Evolutionary conservation across 495 filamentous ascomycete species (phyloP).

Genomic region (Cercophora newfieldiana): DNA sequence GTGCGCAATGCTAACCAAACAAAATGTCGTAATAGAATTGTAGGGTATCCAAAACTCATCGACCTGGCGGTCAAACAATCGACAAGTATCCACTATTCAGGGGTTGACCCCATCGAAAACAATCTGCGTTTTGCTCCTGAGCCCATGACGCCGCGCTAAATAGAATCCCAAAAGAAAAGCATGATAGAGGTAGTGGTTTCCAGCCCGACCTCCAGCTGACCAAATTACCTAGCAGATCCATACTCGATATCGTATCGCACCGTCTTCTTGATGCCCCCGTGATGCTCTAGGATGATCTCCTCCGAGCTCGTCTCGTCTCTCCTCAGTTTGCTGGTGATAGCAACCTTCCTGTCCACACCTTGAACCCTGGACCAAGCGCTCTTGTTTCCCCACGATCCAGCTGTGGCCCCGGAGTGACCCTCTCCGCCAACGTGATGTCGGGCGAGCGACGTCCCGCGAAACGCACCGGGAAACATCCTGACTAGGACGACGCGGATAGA

Average conservation of each 20-base stretch:
- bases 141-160: neutral
- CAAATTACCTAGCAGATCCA: slow-evolving; percentile 1
- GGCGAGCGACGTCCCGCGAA: slow-evolving; percentile 5
- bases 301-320: slow-evolving; percentile 11
- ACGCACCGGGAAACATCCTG: slow-evolving; percentile 18
- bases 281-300: slow-evolving; percentile 13
- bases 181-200: neutral
- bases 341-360: neutral
- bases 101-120: neutral
- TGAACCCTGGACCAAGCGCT: slow-evolving; percentile 12
- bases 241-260: slow-evolving; percentile 20
- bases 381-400: slow-evolving; percentile 5
- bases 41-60: neutral
- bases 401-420: neutral
- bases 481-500: slow-evolving; percentile 27
- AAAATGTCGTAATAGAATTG: neutral
- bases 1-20: neutral
- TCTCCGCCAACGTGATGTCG: neutral
- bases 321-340: neutral
- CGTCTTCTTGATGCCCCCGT: slow-evolving; percentile 18
- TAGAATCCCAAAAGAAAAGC: neutral
- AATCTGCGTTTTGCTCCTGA: neutral
- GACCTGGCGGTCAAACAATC: neutral
- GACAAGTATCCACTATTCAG: neutral
- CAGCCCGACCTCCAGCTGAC: neutral